Evolutionary conservation across 306 rosid species (phyloP), one percentile per base, ranked within the genome.

Genomic region (Dryas octopetala): DNA sequence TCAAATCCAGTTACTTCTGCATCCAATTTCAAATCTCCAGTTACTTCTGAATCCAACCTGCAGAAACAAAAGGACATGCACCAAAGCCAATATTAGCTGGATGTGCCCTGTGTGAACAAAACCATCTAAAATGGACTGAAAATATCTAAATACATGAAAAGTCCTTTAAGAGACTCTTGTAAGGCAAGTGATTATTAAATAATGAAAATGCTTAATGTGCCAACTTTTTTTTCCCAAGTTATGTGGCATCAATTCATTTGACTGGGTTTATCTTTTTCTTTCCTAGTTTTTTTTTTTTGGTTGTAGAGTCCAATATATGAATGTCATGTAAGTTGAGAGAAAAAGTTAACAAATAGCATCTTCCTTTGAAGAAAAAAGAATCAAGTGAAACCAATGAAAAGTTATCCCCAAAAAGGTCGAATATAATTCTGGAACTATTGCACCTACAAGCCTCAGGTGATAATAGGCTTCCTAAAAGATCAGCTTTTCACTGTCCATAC

Each of bases 11-110:
- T 44, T 16, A 43, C 28, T 64, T 14, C 44, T 67, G 58, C 45
- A 49, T 68, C 73, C n/a, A 43, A 41, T 23, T 16, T 63, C 47
- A 44, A 63, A 47, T 64, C 32, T 16, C 32, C 50, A 7, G 69
- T 44, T 16, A 16, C 14, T 64, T 14, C 44, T 67, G 58, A 19
- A 49, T 68, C 73, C 4, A 4, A n/a, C 69, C 69, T 64, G 69
- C 16, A 14, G 69, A 64, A 64, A n/a, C 28, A 64, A 64, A 62
- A 66, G 13, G 46, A 67, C 71, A 12, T 4, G 47, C 14, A 28
- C 65, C 23, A 9, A 26, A 16, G 32, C 28, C 28, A 8, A 49
- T 23, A 4, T 51, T 68, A 68, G n/a, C 38, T 65, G 49, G 38
- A 65, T 44, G 19, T 4, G 49, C 49, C 49, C 9, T 14, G 57